Percentiles rank a stretch among this genome's conserved stretches.
Evolutionary conservation across 148 eudicot species (phyloP).

Genomic region (Bassia scoparia): DNA sequence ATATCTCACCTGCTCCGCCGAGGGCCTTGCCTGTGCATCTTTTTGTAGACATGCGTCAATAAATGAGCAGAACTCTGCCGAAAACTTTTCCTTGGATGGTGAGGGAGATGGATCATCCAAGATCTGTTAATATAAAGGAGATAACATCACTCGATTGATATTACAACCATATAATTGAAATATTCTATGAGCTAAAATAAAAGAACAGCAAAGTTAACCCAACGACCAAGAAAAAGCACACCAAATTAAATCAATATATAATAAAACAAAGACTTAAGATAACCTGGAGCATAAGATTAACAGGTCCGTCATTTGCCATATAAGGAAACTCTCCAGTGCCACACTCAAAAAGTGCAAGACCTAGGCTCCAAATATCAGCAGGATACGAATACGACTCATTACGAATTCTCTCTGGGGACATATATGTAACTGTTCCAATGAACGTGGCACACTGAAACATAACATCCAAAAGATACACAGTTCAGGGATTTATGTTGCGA

Average conservation of each 20-base stretch:
- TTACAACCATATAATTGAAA: conserved; percentile 5
- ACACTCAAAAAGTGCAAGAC: conserved; percentile 94
- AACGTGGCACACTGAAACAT: conserved; percentile 89
- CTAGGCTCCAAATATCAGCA: conserved; percentile 99
- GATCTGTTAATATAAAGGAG: conserved; percentile 42
- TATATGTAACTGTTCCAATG: conserved; percentile 95
- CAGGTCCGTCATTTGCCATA: conserved; percentile 82
- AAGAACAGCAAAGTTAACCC: too few relatives aligned
- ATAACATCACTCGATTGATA: neutral
- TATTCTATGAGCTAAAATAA: neutral
- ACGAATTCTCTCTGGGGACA: conserved; percentile 96
- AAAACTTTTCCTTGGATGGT: conserved; percentile 57
- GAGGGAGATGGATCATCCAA: conserved; percentile 96
- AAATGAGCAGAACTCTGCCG: conserved; percentile 87
- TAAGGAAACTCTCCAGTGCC: conserved; percentile 95
- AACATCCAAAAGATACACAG: neutral
- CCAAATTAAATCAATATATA: neutral
- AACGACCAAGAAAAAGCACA: too few relatives aligned
- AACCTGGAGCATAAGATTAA: conserved; percentile 95
- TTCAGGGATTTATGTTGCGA: neutral
- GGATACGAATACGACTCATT: conserved; percentile 93
- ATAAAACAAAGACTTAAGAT: neutral
- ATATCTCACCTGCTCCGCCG: conserved; percentile 78
- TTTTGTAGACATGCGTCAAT: conserved; percentile 81
- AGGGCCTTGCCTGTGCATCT: conserved; percentile 79